Percentiles rank a stretch among this genome's conserved stretches.
Evolutionary conservation across 805 yeast genomes (phyloP).

Genomic region (Wickerhamiella alocasiicola): DNA sequence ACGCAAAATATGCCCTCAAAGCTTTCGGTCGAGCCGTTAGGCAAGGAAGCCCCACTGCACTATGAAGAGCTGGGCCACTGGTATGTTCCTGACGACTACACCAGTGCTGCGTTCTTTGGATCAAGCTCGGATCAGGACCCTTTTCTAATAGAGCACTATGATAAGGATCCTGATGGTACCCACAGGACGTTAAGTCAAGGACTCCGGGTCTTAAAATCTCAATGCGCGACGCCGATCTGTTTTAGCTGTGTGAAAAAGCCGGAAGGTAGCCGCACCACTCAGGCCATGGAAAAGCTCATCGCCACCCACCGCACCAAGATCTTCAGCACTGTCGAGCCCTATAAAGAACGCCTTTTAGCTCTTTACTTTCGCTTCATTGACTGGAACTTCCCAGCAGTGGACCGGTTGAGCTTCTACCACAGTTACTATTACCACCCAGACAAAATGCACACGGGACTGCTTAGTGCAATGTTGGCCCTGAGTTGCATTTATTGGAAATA

Average conservation of each 20-base stretch:
- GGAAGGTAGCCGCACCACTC: not conserved
- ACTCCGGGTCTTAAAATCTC: conserved; percentile 19
- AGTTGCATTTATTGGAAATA: conserved; percentile 29
- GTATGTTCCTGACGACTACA: conserved; percentile 20
- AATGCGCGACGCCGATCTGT: conserved; percentile 21
- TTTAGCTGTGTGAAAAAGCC: conserved; percentile 17
- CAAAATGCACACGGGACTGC: conserved; percentile 24
- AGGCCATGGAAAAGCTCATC: conserved; percentile 1
- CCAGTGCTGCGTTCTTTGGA: conserved; percentile 23
- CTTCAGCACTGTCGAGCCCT: conserved; percentile 14
- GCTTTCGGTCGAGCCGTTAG: conserved; percentile 11
- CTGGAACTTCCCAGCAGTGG: conserved; percentile 28
- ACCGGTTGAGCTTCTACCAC: conserved; percentile 23
- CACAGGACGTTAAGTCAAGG: conserved; percentile 24
- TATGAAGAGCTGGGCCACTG: conserved; percentile 13
- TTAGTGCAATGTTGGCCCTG: conserved; percentile 26
- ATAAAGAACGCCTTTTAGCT: conserved; percentile 23
- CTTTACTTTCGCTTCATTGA: conserved; percentile 26
- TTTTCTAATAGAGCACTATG: conserved; percentile 21
- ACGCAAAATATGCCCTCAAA: conserved; percentile 10
- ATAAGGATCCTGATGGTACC: conserved; percentile 17
- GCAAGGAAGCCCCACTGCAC: conserved; percentile 8
- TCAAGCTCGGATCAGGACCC: conserved; percentile 27
- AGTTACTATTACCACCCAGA: conserved; percentile 23
- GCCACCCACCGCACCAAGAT: not conserved